Evolutionary conservation across 73 alveolate genomes (phyloP), one percentile per base, ranked within the genome.

Genomic region (Paramecium octaurelia): DNA sequence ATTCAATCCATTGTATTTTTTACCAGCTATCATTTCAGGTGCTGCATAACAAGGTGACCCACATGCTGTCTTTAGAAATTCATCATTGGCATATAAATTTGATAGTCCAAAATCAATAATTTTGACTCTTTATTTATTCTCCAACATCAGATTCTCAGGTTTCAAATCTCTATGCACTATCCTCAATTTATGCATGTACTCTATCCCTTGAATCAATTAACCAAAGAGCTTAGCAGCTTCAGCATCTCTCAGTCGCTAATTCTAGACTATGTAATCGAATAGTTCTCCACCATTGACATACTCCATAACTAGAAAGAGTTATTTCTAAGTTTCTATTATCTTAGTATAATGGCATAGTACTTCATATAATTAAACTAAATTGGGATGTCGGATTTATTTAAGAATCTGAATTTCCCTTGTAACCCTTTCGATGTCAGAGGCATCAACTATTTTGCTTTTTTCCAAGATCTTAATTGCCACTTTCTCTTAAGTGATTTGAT

Each of bases 1-100:
- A 50, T 69, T 69, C 9, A 92, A 64, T 11, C 98, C 98, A 88
- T 92, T 35, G 84, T 96, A 96, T 90, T 94, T 71, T 57, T 96
- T 95, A 24, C 98, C 98, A 20, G 97, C 97, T 18, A 96, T 92
- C 99, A 97, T 96, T 77, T 97, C 99, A 6, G 99, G 99, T n/a
- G 99, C 97, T 14, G 99, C 99, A 92, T 97, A 97, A 71, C 98
- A 96, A 10, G 98, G 98, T 60, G 96, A 83, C 2, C 99, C 99
- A 86, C 99, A 97, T 10, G 98, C 97, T 4, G 98, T 95, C 48
- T 92, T 92, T 70, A 97, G 75, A 58, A 92, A 73, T 73, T 98
- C 99, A 8, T 96, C 96, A 57, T 70, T 48, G 14, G 18, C 14
- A 73, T 94, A 96, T 11, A 96, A 92, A 92, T 97, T 97, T 43